These are phyloP conservation scores for Aspergillus aculeatus DNA, from an alignment of 2,329 filamentous ascomycete species.

Conservation along the genomic window DNA sequence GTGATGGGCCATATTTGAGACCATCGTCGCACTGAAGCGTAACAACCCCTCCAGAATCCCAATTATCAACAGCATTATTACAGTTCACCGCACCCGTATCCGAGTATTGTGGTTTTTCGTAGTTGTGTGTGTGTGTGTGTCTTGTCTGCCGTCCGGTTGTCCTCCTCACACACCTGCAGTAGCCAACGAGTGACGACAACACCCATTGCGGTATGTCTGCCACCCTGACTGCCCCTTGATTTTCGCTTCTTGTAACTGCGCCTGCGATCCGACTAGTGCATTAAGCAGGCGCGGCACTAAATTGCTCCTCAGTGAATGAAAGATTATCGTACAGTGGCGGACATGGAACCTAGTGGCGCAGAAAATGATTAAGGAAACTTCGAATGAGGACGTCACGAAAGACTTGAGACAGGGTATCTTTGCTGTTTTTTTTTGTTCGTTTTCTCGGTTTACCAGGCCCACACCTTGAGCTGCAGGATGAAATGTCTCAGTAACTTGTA, in stretches of 20 bases:
- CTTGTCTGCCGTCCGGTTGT: slow-evolving; percentile 7
- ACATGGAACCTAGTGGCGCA: slow-evolving; percentile 34
- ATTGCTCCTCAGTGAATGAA: slow-evolving; percentile 29
- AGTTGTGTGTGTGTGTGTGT: slow-evolving; percentile 13
- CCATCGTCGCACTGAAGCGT: slow-evolving; percentile 16
- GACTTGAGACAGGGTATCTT: slow-evolving; percentile 39
- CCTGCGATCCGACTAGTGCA: slow-evolving; percentile 22
- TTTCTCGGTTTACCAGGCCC: slow-evolving; percentile 65
- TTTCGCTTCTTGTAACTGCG: slow-evolving; percentile 15
- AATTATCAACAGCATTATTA: slow-evolving; percentile 19
- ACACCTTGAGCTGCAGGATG: slow-evolving; percentile 71
- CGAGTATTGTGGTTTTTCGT: slow-evolving; percentile 18
- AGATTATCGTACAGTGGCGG: slow-evolving; percentile 49
- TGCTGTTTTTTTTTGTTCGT: slow-evolving; percentile 29
- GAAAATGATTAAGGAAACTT: slow-evolving; percentile 35
- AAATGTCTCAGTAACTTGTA: slow-evolving; percentile 12
- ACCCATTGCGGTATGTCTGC: slow-evolving; percentile 1
- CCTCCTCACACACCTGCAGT: slow-evolving; percentile 9
- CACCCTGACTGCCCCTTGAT: slow-evolving; percentile 9
- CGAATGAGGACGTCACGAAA: slow-evolving; percentile 38
- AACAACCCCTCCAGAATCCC: slow-evolving; percentile 18
- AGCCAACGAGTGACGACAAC: not conserved
- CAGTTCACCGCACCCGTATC: slow-evolving; percentile 18
- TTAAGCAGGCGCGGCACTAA: slow-evolving; percentile 25
- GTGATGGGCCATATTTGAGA: slow-evolving; percentile 4